Conservation (phyloP, 2,329 filamentous ascomycete genomes). For the Colletotrichum plurivorum region DNA sequence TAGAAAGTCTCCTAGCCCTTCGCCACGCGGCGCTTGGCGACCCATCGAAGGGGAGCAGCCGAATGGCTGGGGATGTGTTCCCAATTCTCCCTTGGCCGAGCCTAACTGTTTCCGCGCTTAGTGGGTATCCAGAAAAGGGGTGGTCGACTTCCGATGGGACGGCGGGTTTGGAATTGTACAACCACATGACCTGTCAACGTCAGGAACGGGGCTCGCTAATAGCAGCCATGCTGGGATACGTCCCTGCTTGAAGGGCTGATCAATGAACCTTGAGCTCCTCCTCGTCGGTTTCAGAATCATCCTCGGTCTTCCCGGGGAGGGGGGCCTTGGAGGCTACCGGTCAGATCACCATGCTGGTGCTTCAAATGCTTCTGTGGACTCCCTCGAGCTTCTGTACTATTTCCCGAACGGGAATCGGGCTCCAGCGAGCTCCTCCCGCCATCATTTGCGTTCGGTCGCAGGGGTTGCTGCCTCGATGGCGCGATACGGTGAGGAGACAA, state of each 20-base stretch:
- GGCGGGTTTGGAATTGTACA: conserved; percentile 36
- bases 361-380: conserved; percentile 40
- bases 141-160: conserved; percentile 40
- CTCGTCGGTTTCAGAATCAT: conserved; percentile 40
- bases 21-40: conserved; percentile 38
- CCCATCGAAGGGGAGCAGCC: conserved; percentile 42
- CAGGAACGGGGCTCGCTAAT: conserved; percentile 38
- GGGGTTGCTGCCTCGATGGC: conserved; percentile 21
- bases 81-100: conserved; percentile 28
- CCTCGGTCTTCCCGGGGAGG: conserved; percentile 40
- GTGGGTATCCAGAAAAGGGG: conserved; percentile 34
- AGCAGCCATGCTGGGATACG: conserved; percentile 23
- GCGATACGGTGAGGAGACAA: conserved; percentile 33
- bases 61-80: conserved; percentile 41
- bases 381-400: conserved; percentile 38
- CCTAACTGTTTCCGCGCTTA: conserved; percentile 28
- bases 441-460: conserved; percentile 4
- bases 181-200: conserved; percentile 41
- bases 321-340: conserved; percentile 16
- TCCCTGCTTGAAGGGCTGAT: conserved; percentile 38
- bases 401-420: conserved; percentile 36
- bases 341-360: conserved; percentile 25
- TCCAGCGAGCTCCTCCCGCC: conserved; percentile 4
- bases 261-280: conserved; percentile 33
- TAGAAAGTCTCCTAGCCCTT: conserved; percentile 38